Percentiles rank a stretch among this genome's conserved stretches.
Evolutionary conservation across 163 green algal species (phyloP).

Genomic region (Volvox carteri): DNA sequence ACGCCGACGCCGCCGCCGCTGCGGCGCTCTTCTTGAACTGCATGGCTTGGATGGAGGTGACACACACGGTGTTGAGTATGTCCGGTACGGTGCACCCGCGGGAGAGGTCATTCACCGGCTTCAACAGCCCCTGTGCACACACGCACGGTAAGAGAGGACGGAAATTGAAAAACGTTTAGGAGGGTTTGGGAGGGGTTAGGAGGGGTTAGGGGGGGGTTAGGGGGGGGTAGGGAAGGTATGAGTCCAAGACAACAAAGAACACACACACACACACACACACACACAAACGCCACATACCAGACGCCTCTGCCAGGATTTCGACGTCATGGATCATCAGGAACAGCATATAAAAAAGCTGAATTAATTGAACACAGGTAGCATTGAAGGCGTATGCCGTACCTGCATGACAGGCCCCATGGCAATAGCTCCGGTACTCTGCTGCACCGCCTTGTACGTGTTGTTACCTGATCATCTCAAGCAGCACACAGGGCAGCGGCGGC

Average conservation of each 20-base stretch:
- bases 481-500: too few relatives aligned
- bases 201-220: not conserved
- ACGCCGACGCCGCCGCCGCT: not conserved
- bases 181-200: not conserved
- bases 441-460: slow-evolving; percentile 93
- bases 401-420: slow-evolving; percentile 93
- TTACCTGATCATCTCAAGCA: too few relatives aligned
- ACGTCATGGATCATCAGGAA: too few relatives aligned
- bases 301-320: too few relatives aligned
- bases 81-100: slow-evolving; percentile 92
- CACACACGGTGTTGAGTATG: slow-evolving; percentile 92
- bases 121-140: slow-evolving; percentile 82
- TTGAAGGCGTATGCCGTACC: slow-evolving; percentile 31
- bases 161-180: too few relatives aligned
- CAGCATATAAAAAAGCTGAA: too few relatives aligned
- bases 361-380: too few relatives aligned
- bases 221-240: not conserved
- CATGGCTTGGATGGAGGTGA: slow-evolving; percentile 71
- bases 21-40: slow-evolving; percentile 43
- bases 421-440: slow-evolving; percentile 90
- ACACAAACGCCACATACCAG: too few relatives aligned
- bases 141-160: too few relatives aligned
- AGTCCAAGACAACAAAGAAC: too few relatives aligned
- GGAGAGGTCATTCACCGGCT: slow-evolving; percentile 93
- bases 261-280: too few relatives aligned